Base-by-base conservation (phyloP, 345 rosid genomes). In the Lumnitzera littorea region DNA sequence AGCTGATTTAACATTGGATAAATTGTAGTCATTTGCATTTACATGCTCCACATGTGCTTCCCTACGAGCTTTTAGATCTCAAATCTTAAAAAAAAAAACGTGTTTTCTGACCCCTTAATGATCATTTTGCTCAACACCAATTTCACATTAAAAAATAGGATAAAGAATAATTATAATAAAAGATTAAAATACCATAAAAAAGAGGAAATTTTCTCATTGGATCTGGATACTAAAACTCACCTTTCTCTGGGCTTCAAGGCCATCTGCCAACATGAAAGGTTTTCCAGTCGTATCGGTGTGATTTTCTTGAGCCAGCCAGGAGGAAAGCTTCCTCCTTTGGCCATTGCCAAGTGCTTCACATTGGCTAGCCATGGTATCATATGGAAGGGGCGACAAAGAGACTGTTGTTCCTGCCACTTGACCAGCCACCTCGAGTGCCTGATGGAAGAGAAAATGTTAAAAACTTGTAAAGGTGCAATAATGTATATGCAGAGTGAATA, bases 341-440 rank as follows among this genome's bases (percentile, higher is more conserved):
- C 86, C 92, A 16, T 82, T 70, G 47, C 97, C 95, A 57, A 88
- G 81, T 48, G 95, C 87, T 79, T 94, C 97, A 15, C 99, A 94
- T 29, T 78, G 91, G 66, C 79, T 83, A 29, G 95, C 70, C 96
- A 86, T 78, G 60, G 95, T 70, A 61, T 86, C 71, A 47, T 79
- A 94, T 47, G 99, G 96, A 56, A 94, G 92, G 2, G 96, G 97
- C 6, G 97, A 92, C 43, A 85, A 79, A 51, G 95, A 83, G 69
- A 86, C 72, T n/a, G 89, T 70, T 62, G 88, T 76, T 61, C 83
- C 92, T 15, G 89, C 95, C 60, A 94, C 97, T 78, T 88, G 92
- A 72, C 99, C 92, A 46, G 97, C 99, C 29, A 88, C 96, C 81
- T 81, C 85, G 48, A 90, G 95, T 4, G 99, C 96, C 97, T 94